These are phyloP conservation scores for Ichthyophthirius multifiliis DNA, from an alignment of 169 alveolate genomes.

Conservation along the genomic window DNA sequence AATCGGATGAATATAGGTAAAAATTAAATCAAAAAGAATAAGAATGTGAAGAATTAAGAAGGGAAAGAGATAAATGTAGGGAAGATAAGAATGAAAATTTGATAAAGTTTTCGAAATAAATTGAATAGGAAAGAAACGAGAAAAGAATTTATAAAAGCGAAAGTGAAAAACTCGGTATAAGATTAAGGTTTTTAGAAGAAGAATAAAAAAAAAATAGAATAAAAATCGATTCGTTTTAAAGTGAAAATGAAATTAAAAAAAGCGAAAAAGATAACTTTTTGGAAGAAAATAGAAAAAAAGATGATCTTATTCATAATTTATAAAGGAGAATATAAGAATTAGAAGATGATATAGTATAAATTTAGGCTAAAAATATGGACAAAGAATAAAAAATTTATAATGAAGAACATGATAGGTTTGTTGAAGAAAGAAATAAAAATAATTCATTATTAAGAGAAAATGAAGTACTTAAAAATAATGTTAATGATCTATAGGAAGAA, in stretches of 20 bases:
- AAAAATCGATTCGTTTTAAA: slow-evolving; percentile 15
- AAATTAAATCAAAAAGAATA: slow-evolving; percentile 1
- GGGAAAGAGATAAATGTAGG: slow-evolving; percentile 42
- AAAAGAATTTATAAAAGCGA: slow-evolving; percentile 35
- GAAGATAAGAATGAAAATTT: slow-evolving; percentile 42
- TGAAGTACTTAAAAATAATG: slow-evolving; percentile 22
- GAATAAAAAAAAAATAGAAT: slow-evolving; percentile 34
- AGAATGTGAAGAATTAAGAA: slow-evolving; percentile 41
- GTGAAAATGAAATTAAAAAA: slow-evolving; percentile 28
- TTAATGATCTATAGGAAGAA: slow-evolving; percentile 34
- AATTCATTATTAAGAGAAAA: slow-evolving; percentile 12
- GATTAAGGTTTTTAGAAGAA: slow-evolving; percentile 39
- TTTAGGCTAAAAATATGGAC: slow-evolving; percentile 9
- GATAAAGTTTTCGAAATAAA: slow-evolving; percentile 27
- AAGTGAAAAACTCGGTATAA: slow-evolving; percentile 26
- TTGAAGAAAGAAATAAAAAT: slow-evolving; percentile 38
- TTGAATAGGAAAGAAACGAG: slow-evolving; percentile 41
- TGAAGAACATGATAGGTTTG: slow-evolving; percentile 39
- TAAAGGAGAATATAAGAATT: slow-evolving; percentile 38
- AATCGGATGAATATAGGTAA: slow-evolving; percentile 25
- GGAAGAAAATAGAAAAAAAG: slow-evolving; percentile 41
- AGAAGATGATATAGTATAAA: slow-evolving; percentile 26
- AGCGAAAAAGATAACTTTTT: slow-evolving; percentile 26
- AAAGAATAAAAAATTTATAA: slow-evolving; percentile 16
- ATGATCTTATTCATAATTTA: slow-evolving; percentile 33